Evolutionary conservation across 2,329 filamentous ascomycete species (phyloP).

Genomic region (Pseudogymnoascus sp.): DNA sequence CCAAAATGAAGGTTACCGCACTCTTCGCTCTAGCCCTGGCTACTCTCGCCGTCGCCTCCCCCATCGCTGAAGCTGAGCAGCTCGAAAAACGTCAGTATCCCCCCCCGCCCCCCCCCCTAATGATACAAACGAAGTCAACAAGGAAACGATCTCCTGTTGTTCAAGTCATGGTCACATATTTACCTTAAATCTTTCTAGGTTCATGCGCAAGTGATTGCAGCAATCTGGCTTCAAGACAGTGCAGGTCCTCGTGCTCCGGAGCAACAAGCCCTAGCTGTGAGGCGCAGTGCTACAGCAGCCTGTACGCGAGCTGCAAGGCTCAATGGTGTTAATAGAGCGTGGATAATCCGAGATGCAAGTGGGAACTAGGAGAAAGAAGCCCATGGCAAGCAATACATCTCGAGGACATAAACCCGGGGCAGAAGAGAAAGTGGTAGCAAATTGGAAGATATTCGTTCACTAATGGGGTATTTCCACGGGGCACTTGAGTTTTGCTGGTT

Average conservation of each 20-base stretch:
- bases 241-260: neutral
- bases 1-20: neutral
- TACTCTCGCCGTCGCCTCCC: neutral
- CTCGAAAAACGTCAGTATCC: neutral
- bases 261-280: neutral
- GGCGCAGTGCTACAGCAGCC: neutral
- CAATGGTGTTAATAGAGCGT: neutral
- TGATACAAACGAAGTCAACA: neutral
- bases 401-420: neutral
- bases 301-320: neutral
- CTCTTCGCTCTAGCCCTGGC: neutral
- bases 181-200: neutral
- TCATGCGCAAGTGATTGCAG: conserved; percentile 6
- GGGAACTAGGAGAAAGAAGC: neutral
- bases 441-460: neutral
- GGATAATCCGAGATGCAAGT: neutral
- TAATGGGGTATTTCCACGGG: neutral
- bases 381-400: neutral
- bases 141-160: neutral
- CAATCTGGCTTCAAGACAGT: neutral
- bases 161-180: neutral
- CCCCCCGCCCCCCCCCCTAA: neutral
- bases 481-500: neutral
- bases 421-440: neutral
- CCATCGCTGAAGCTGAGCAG: neutral